Evolutionary conservation across 1,139 yeast genomes (phyloP).

Genomic region (Magnusiomyces suaveolens): DNA sequence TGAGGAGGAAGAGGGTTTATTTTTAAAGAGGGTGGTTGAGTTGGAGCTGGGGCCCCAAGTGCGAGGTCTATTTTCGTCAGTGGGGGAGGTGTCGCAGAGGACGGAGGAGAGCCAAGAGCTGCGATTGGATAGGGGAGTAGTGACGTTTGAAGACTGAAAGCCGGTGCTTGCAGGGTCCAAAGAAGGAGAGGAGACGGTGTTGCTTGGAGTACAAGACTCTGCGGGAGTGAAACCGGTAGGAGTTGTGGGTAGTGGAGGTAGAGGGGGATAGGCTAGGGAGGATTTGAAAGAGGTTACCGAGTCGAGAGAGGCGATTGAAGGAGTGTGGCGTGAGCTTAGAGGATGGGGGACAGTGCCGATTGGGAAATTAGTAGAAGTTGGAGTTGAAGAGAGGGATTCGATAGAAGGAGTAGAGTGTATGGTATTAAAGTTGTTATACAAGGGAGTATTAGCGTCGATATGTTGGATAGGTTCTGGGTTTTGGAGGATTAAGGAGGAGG

Average conservation of each 20-base stretch:
- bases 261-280: conserved; percentile 14
- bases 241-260: conserved; percentile 18
- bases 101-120: conserved; percentile 27
- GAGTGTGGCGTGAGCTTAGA: neutral
- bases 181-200: conserved; percentile 11
- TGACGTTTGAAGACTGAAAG: conserved; percentile 19
- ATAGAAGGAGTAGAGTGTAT: neutral
- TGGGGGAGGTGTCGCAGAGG: conserved; percentile 18
- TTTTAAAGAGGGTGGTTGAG: too few relatives aligned
- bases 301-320: conserved; percentile 2
- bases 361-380: neutral
- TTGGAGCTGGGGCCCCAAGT: conserved; percentile 27
- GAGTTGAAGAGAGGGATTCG: neutral
- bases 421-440: neutral
- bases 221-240: conserved; percentile 11
- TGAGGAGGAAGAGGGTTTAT: too few relatives aligned
- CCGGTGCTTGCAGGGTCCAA: conserved; percentile 4
- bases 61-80: conserved; percentile 25
- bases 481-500: neutral
- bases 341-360: neutral
- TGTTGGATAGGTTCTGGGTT: neutral
- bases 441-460: conserved; percentile 1
- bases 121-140: conserved; percentile 24
- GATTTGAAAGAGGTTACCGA: neutral
- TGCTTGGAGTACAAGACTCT: conserved; percentile 7